Conservation (phyloP, 768 basidiomycete genomes). For the Tephrocybe sp. region DNA sequence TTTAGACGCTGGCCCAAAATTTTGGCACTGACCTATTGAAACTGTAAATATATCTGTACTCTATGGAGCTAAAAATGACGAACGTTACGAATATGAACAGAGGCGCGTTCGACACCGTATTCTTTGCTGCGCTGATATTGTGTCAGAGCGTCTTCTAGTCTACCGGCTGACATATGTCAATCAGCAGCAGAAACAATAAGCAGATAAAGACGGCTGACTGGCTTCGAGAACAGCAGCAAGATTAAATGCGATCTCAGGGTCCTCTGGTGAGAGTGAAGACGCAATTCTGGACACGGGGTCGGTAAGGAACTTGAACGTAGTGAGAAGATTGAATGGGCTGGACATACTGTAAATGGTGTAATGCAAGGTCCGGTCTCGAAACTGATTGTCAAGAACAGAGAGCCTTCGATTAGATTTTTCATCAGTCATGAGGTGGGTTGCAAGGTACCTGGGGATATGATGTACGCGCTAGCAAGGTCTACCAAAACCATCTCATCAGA, state of each 20-base stretch:
- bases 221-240: constrained; percentile 89
- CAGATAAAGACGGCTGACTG: constrained; percentile 44
- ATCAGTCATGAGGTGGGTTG: constrained; percentile 4
- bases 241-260: constrained; percentile 91
- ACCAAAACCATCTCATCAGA: constrained; percentile 18
- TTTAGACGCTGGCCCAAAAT: constrained; percentile 65
- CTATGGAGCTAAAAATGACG: constrained; percentile 3
- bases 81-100: constrained; percentile 81
- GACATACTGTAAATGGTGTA: constrained; percentile 77
- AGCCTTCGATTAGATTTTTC: constrained; percentile 6
- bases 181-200: constrained; percentile 22
- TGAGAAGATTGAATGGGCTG: constrained; percentile 19
- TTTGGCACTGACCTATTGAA: constrained; percentile 72
- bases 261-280: constrained; percentile 78
- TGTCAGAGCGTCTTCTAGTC: constrained; percentile 74
- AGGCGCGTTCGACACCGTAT: constrained; percentile 78
- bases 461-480: constrained; percentile 90
- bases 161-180: constrained; percentile 52
- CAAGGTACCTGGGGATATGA: constrained; percentile 56
- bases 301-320: constrained; percentile 27
- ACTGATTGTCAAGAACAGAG: constrained; percentile 32
- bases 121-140: constrained; percentile 80
- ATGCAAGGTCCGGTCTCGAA: constrained; percentile 80
- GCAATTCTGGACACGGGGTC: constrained; percentile 60
- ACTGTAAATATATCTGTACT: constrained; percentile 11